Evolutionary conservation across 2,329 filamentous ascomycete genomes (phyloP).

Genomic region (Furcasterigmium sp.): DNA sequence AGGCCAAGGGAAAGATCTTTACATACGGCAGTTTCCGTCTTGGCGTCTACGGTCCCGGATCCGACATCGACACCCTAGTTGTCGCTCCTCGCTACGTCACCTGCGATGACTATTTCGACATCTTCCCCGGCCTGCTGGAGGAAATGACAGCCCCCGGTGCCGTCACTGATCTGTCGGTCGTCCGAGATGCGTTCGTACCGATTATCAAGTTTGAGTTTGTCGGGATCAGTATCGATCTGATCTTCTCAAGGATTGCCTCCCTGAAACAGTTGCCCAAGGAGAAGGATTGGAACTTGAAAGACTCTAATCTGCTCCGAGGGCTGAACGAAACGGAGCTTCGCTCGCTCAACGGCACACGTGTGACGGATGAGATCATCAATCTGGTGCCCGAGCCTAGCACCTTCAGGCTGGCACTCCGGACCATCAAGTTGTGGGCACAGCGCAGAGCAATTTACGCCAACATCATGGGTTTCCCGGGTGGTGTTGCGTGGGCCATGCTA

Average conservation of each 20-base stretch:
- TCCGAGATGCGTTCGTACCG: conserved; percentile 87
- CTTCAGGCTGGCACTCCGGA: conserved; percentile 82
- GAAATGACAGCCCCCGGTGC: conserved; percentile 72
- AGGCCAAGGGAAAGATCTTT: conserved; percentile 87
- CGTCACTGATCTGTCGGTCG: conserved; percentile 78
- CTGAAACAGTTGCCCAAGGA: conserved; percentile 64
- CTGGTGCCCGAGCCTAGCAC: conserved; percentile 85
- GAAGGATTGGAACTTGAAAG: conserved; percentile 68
- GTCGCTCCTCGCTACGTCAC: conserved; percentile 86
- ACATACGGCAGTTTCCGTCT: conserved; percentile 94
- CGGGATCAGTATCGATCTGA: conserved; percentile 91
- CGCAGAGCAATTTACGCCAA: conserved; percentile 90
- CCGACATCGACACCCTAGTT: conserved; percentile 95
- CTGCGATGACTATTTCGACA: conserved; percentile 85
- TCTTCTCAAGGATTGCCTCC: conserved; percentile 71
- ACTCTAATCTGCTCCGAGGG: conserved; percentile 79
- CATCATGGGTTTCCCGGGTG: conserved; percentile 92
- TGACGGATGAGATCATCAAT: conserved; percentile 86
- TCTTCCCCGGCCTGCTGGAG: conserved; percentile 76
- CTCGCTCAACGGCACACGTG: conserved; percentile 88
- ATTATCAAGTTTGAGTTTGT: conserved; percentile 95
- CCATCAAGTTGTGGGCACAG: conserved; percentile 95
- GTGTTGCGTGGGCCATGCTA: conserved; percentile 97
- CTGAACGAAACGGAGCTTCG: conserved; percentile 82
- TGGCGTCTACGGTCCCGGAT: conserved; percentile 90